Percentiles rank a stretch among this genome's conserved stretches.
phyloP scores from a whole-genome alignment of 257 asterid species.

The Agastache rugosa region DNA sequence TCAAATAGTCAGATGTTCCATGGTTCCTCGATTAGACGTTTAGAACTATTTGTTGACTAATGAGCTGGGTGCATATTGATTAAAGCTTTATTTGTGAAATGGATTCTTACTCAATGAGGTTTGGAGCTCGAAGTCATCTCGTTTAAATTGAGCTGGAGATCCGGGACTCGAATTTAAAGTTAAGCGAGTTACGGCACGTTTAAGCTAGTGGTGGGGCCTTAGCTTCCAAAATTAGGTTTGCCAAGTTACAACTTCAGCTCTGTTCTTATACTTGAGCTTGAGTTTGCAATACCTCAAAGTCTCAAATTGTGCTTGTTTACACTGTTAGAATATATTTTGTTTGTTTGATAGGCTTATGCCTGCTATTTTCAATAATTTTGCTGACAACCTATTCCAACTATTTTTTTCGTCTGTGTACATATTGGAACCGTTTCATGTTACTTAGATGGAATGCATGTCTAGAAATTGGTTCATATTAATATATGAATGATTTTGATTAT shows the following conservation, averaged over 20 bases:
- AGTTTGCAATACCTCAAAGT: neutral
- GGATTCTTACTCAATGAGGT: neutral
- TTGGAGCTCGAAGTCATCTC: neutral
- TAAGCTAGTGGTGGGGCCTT: neutral
- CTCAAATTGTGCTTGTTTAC: neutral
- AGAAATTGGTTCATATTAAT: slow-evolving; percentile 17
- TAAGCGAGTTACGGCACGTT: neutral
- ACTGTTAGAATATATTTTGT: neutral
- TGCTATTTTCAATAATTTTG: slow-evolving; percentile 1
- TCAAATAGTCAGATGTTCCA: neutral
- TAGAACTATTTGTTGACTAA: slow-evolving; percentile 7
- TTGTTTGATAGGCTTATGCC: neutral
- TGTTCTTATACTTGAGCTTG: neutral
- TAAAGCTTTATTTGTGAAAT: slow-evolving; percentile 8
- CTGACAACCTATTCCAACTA: neutral
- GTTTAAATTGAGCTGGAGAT: neutral
- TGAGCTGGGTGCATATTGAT: neutral
- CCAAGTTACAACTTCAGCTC: neutral
- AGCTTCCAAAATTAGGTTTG: neutral
- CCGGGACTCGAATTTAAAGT: neutral
- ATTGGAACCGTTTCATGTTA: neutral
- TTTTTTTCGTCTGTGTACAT: slow-evolving; percentile 6
- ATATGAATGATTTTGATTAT: neutral
- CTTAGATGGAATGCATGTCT: slow-evolving; percentile 13
- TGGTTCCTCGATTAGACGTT: neutral